Evolutionary conservation across 495 filamentous ascomycete species (phyloP).

Genomic region (Talaromyces trachyspermus): DNA sequence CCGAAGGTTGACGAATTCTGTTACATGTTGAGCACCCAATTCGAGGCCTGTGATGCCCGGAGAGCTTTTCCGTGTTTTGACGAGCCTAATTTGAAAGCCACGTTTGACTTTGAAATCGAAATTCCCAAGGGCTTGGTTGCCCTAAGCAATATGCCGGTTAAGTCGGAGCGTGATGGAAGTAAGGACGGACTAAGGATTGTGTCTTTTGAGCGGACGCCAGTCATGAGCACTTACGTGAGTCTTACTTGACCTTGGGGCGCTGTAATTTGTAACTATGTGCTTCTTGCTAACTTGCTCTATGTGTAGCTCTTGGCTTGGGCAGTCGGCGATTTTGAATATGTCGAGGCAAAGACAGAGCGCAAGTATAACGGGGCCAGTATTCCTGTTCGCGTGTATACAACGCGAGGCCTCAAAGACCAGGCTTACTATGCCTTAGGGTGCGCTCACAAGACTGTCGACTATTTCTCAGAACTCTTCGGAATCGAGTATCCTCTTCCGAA

Average conservation of each 20-base stretch:
- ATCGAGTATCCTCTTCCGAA: constrained; percentile 96
- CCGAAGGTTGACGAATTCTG: constrained; percentile 71
- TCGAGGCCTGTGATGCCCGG: constrained; percentile 91
- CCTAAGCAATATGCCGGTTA: constrained; percentile 89
- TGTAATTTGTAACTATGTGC: too few relatives aligned
- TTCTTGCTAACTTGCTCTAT: neutral
- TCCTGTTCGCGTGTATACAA: constrained; percentile 94
- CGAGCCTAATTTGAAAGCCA: constrained; percentile 93
- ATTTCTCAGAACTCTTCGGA: constrained; percentile 87
- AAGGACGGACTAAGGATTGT: constrained; percentile 66
- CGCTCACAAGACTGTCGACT: constrained; percentile 83
- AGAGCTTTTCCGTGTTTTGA: constrained; percentile 96
- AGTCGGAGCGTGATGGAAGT: constrained; percentile 50
- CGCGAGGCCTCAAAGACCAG: constrained; percentile 80
- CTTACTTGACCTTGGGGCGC: neutral
- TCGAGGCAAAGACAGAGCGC: constrained; percentile 80
- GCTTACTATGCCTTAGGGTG: constrained; percentile 79
- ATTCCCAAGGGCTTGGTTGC: constrained; percentile 80
- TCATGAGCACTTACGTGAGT: constrained; percentile 90
- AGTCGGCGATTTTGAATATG: constrained; percentile 91
- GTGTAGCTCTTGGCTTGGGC: constrained; percentile 82
- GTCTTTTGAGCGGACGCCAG: constrained; percentile 74
- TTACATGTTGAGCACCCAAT: constrained; percentile 95
- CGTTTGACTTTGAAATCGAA: constrained; percentile 88
- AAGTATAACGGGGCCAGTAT: constrained; percentile 83